phyloP scores from a whole-genome alignment of 441 rosid species.

The Erysimum cheiri region DNA sequence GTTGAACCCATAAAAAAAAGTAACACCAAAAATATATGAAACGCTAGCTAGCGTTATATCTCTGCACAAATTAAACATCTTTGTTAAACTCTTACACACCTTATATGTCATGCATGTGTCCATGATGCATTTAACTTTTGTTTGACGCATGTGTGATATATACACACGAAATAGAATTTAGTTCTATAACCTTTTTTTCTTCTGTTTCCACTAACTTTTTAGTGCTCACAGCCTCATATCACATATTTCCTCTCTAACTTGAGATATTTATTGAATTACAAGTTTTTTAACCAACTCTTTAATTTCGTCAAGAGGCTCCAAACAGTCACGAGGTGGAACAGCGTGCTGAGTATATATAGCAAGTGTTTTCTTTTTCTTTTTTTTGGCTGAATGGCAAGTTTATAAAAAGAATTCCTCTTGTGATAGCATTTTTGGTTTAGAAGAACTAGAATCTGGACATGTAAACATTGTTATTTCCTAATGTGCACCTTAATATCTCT shows the following conservation, averaged over 20 bases:
- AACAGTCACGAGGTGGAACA: conserved; percentile 94
- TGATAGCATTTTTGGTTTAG: too few relatives aligned
- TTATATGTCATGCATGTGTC: background rate
- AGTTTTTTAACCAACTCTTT: conserved; percentile 54
- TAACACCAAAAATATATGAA: too few relatives aligned
- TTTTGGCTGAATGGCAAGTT: background rate
- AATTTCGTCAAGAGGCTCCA: too few relatives aligned
- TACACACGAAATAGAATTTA: background rate
- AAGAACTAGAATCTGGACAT: too few relatives aligned
- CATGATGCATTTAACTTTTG: background rate
- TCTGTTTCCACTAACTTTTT: background rate
- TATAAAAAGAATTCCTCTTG: too few relatives aligned
- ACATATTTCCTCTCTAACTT: background rate
- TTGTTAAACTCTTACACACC: background rate
- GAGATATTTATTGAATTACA: background rate
- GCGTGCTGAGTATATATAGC: conserved; percentile 89
- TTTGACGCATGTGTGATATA: background rate
- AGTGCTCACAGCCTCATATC: background rate
- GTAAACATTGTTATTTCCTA: background rate
- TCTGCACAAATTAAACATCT: background rate
- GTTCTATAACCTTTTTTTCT: background rate
- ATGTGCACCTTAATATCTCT: background rate
- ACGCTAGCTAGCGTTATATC: background rate
- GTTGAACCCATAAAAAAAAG: background rate
- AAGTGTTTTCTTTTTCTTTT: too few relatives aligned